These are phyloP conservation scores for Prunus mira DNA, from an alignment of 306 rosid species.

Conservation along the genomic window DNA sequence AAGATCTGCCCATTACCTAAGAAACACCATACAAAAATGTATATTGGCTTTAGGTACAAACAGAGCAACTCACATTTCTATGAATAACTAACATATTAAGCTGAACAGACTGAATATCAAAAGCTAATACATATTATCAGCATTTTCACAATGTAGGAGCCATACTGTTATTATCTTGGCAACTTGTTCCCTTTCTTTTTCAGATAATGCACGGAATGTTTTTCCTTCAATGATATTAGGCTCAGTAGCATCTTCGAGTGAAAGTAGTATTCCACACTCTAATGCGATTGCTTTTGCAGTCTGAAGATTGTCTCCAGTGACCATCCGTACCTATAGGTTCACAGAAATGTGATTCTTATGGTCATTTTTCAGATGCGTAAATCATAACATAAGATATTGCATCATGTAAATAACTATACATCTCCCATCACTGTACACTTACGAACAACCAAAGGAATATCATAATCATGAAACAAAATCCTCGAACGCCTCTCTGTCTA, in stretches of 20 bases:
- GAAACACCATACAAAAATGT: slow-evolving; percentile 16
- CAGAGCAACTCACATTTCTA: not conserved
- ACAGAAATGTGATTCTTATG: slow-evolving; percentile 18
- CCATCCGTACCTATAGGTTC: slow-evolving; percentile 84
- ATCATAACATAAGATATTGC: not conserved
- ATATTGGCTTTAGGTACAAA: not conserved
- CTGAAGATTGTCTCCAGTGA: slow-evolving; percentile 92
- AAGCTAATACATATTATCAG: slow-evolving; percentile 9
- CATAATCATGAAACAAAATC: not conserved
- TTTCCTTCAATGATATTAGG: slow-evolving; percentile 88
- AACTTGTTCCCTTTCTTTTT: slow-evolving; percentile 69
- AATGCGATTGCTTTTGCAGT: slow-evolving; percentile 94
- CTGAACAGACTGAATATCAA: slow-evolving; percentile 24
- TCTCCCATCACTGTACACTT: not conserved
- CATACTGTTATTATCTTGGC: slow-evolving; percentile 69
- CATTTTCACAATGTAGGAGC: slow-evolving; percentile 15
- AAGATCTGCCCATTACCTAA: slow-evolving; percentile 98
- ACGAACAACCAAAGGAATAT: not conserved
- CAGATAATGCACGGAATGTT: slow-evolving; percentile 68
- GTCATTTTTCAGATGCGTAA: not conserved
- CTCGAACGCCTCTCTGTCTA: not conserved
- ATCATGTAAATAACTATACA: not conserved
- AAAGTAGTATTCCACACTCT: slow-evolving; percentile 90
- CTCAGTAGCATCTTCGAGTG: slow-evolving; percentile 63
- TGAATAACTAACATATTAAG: slow-evolving; percentile 2